Percentiles rank a stretch among this genome's conserved stretches.
Conservation (phyloP, 2,329 filamentous ascomycete species). For the Aspergillus fischeri region DNA sequence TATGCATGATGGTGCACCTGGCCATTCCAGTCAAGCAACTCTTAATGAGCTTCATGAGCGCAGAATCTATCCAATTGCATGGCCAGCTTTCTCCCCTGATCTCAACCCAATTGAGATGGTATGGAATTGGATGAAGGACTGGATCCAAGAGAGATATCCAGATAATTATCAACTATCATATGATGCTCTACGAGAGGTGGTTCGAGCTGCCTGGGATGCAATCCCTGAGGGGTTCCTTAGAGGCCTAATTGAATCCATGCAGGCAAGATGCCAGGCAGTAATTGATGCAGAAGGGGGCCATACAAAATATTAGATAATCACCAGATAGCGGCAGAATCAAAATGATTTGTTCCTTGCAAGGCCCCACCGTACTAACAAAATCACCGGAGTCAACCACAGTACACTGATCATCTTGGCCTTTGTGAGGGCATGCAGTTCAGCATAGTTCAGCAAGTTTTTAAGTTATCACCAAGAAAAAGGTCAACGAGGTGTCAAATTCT, state of each 20-base stretch:
- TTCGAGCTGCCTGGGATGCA: slow-evolving; percentile 3
- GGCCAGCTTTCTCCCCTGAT: slow-evolving; percentile 8
- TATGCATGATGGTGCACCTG: neutral
- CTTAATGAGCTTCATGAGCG: neutral
- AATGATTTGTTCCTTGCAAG: neutral
- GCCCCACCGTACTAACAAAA: neutral
- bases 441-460: too few relatives aligned
- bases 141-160: slow-evolving; percentile 2
- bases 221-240: neutral
- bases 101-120: slow-evolving; percentile 8
- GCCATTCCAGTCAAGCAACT: neutral
- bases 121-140: slow-evolving; percentile 9
- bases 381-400: too few relatives aligned
- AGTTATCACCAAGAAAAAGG: too few relatives aligned
- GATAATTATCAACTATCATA: slow-evolving; percentile 2
- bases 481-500: too few relatives aligned
- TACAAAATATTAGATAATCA: neutral
- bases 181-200: neutral
- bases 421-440: too few relatives aligned
- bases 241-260: slow-evolving; percentile 3
- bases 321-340: neutral
- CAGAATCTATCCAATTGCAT: neutral
- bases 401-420: too few relatives aligned
- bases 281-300: slow-evolving; percentile 5
- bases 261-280: slow-evolving; percentile 5